Percentiles rank a stretch among this genome's conserved stretches.
Conservation (phyloP, 163 green algal genomes). For the Volvox carteri region DNA sequence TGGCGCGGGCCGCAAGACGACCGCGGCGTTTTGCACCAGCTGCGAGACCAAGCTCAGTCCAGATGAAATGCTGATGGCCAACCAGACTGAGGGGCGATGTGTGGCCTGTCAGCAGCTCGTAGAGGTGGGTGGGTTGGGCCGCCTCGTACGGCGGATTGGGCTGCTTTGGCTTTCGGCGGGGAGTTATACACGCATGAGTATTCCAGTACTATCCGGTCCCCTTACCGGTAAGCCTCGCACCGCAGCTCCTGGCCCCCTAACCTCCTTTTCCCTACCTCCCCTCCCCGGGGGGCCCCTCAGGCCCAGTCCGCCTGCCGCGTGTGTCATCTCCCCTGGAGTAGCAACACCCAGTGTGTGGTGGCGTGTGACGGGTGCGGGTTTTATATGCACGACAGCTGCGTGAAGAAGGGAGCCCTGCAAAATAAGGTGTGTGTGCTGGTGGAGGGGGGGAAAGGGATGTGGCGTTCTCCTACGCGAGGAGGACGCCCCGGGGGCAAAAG, state of each 20-base stretch:
- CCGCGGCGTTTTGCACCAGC: not conserved
- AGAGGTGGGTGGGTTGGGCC: conserved; percentile 19
- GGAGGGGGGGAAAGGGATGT: not conserved
- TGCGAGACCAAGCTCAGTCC: conserved; percentile 30
- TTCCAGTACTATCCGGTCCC: too few species aligned
- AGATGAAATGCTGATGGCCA: conserved; percentile 21
- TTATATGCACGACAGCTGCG: conserved; percentile 51
- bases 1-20: conserved; percentile 1
- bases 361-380: conserved; percentile 41
- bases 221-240: too few species aligned
- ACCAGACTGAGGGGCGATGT: conserved; percentile 33
- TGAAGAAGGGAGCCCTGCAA: conserved; percentile 46
- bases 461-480: too few species aligned
- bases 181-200: too few species aligned
- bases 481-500: too few species aligned
- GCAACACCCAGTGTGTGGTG: conserved; percentile 11
- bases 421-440: not conserved
- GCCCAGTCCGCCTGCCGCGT: conserved; percentile 47
- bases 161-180: too few species aligned
- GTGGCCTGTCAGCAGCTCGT: conserved; percentile 41
- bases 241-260: not conserved
- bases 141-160: too few species aligned
- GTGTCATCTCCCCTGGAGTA: conserved; percentile 50
- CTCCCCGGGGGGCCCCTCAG: conserved; percentile 11
- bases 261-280: too few species aligned